Percentiles rank a stretch among this genome's conserved stretches.
These are phyloP conservation scores for Phytophthora hibernalis DNA, from an alignment of 352 stramenopile genomes.

Conservation along the genomic window DNA sequence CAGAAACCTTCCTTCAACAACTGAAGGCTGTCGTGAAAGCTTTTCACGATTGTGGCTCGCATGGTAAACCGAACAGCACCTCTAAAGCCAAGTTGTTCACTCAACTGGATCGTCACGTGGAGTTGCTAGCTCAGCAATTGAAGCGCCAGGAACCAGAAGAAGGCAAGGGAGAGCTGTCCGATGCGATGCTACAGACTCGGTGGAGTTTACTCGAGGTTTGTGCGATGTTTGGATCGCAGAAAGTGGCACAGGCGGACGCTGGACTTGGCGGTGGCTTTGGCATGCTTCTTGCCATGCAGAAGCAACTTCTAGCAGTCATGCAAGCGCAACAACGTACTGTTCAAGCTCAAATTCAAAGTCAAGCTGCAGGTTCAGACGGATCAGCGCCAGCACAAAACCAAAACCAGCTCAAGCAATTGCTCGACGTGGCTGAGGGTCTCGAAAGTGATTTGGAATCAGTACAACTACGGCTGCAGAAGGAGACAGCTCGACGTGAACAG, in stretches of 20 bases:
- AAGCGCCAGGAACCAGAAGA: slow-evolving; percentile 40
- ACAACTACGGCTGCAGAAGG: slow-evolving; percentile 50
- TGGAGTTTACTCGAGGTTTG: slow-evolving; percentile 68
- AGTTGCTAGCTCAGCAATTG: slow-evolving; percentile 52
- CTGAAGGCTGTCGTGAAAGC: slow-evolving; percentile 59
- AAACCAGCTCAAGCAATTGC: slow-evolving; percentile 63
- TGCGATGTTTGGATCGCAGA: slow-evolving; percentile 54
- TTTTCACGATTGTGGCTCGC: slow-evolving; percentile 47
- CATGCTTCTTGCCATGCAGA: slow-evolving; percentile 52
- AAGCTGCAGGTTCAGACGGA: slow-evolving; percentile 3
- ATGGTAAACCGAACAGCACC: slow-evolving; percentile 7
- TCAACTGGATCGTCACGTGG: slow-evolving; percentile 66
- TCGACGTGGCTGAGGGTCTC: slow-evolving; percentile 70
- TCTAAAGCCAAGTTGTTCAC: slow-evolving; percentile 48
- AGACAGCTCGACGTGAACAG: slow-evolving; percentile 54
- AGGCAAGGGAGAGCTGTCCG: slow-evolving; percentile 17
- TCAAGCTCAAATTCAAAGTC: slow-evolving; percentile 20
- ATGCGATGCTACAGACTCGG: slow-evolving; percentile 48
- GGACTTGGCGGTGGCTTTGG: slow-evolving; percentile 48
- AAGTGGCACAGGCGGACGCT: slow-evolving; percentile 37
- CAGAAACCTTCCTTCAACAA: slow-evolving; percentile 55
- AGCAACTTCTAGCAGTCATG: slow-evolving; percentile 54
- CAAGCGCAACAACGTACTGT: slow-evolving; percentile 32
- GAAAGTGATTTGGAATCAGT: slow-evolving; percentile 64
- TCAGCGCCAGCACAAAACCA: slow-evolving; percentile 33